Percentiles rank a stretch among this genome's conserved stretches.
Conservation (phyloP, 495 filamentous ascomycete genomes). For the Aspergillus incahuasiensis region DNA sequence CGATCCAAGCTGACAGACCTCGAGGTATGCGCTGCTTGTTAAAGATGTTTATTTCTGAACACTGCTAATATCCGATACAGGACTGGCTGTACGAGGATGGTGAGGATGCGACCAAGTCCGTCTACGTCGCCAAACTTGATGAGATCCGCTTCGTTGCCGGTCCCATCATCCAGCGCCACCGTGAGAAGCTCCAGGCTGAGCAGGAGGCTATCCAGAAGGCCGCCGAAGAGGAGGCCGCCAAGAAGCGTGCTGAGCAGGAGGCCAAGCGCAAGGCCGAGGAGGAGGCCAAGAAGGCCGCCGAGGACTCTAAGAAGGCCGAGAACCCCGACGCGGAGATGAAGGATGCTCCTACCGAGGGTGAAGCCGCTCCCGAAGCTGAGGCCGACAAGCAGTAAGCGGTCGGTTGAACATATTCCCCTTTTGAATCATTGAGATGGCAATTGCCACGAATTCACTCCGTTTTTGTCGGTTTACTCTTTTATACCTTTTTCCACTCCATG, state of each 20-base stretch:
- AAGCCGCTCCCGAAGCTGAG: constrained; percentile 33
- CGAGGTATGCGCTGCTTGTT: constrained; percentile 63
- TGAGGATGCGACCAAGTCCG: constrained; percentile 87
- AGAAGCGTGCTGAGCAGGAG: constrained; percentile 72
- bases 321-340: constrained; percentile 52
- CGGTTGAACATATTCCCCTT: background rate
- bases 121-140: constrained; percentile 91
- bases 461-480: constrained; percentile 11
- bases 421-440: constrained; percentile 14
- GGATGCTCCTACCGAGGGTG: constrained; percentile 44
- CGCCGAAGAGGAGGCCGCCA: constrained; percentile 76
- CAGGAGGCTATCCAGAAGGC: constrained; percentile 69
- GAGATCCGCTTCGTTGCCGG: constrained; percentile 89
- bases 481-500: constrained; percentile 8
- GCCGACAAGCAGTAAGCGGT: constrained; percentile 40
- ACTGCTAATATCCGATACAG: constrained; percentile 40
- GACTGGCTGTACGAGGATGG: constrained; percentile 99
- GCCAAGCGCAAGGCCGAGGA: constrained; percentile 53
- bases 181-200: constrained; percentile 89
- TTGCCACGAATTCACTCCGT: constrained; percentile 20
- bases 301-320: constrained; percentile 24
- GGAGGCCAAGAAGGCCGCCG: constrained; percentile 43
- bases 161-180: constrained; percentile 89
- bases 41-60: background rate
- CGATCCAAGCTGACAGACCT: constrained; percentile 69